Evolutionary conservation across 495 filamentous ascomycete genomes (phyloP), one percentile per base, ranked within the genome.

Genomic region (Glonium stellatum): DNA sequence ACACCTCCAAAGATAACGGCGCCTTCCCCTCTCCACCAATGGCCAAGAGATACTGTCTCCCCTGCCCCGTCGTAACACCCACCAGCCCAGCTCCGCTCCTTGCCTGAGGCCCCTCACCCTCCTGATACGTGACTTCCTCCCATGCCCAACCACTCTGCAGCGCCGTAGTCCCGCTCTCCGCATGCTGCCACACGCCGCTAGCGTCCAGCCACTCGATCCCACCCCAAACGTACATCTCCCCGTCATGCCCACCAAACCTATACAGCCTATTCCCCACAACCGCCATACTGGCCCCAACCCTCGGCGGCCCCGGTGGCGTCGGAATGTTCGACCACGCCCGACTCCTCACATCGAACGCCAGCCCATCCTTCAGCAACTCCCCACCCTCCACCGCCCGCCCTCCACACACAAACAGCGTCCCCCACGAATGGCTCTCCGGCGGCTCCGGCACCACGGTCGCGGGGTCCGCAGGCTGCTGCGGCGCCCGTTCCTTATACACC

Each of bases 361-460:
- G 66, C 5, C 57, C 54, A 52, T 74, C 72, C 57, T 61, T 63
- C 2, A 64, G 44, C 5, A 49, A 21, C 21, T 57, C 42, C 10
- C 58, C 55, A 6, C n/a, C 12, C 42, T 27, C 27, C 15, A 9
- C 46, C 59, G n/a, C 44, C 44, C 19, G 13, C 4, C 72, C 72
- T 10, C 67, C 71, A 57, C 69, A 55, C 4, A 74, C 49, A 57
- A 74, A 63, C 4, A 73, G 49, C 1, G 72, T 74, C 22, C 72
- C 72, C 55, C 65, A 72, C 5, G 61, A 54, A 48, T 66, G 60
- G 11, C 50, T 27, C n/a, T 53, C 63, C 47, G 69, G 60, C 13
- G 68, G 67, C 41, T 72, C 71, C 1, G 70, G 70, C 2, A 71
- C 62, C n/a, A 63, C 55, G 21, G 67, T 62, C 18, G 64, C 67